phyloP scores from a whole-genome alignment of 2,329 filamentous ascomycete genomes.

The Verticillium albo-atrum region DNA sequence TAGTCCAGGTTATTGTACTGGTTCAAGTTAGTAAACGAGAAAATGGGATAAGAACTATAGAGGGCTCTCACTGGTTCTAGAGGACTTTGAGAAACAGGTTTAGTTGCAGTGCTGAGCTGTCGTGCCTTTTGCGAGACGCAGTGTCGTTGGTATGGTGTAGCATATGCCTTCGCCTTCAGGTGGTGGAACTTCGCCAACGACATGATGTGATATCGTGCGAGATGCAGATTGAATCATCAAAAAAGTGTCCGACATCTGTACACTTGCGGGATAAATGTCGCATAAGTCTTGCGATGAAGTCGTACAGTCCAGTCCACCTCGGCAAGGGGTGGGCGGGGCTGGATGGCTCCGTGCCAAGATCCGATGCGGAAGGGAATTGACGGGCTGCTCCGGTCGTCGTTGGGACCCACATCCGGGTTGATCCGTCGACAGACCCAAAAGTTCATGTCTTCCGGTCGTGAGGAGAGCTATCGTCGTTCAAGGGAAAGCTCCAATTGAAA shows the following conservation, averaged over 20 bases:
- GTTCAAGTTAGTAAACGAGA: background rate
- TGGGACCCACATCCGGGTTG: background rate
- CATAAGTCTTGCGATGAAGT: background rate
- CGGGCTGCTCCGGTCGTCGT: background rate
- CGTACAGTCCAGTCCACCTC: background rate
- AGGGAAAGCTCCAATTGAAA: constrained; percentile 11
- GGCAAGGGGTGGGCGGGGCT: background rate
- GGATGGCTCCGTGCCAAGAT: background rate
- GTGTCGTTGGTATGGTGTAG: background rate
- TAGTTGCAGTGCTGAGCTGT: background rate
- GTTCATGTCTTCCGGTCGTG: background rate
- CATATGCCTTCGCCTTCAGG: background rate
- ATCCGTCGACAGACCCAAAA: background rate
- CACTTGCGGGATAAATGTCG: background rate
- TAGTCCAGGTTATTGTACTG: constrained; percentile 15
- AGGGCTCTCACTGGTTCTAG: constrained; percentile 11
- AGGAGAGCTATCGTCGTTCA: constrained; percentile 1
- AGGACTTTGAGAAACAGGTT: constrained; percentile 9
- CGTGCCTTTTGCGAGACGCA: background rate
- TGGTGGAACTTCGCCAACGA: background rate
- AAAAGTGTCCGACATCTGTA: background rate
- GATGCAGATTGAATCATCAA: background rate
- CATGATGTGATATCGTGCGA: background rate
- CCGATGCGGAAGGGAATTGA: background rate
- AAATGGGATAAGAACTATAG: background rate